Evolutionary conservation across 768 basidiomycete genomes (phyloP), one percentile per base, ranked within the genome.

Genomic region (Boletus reticulatus): DNA sequence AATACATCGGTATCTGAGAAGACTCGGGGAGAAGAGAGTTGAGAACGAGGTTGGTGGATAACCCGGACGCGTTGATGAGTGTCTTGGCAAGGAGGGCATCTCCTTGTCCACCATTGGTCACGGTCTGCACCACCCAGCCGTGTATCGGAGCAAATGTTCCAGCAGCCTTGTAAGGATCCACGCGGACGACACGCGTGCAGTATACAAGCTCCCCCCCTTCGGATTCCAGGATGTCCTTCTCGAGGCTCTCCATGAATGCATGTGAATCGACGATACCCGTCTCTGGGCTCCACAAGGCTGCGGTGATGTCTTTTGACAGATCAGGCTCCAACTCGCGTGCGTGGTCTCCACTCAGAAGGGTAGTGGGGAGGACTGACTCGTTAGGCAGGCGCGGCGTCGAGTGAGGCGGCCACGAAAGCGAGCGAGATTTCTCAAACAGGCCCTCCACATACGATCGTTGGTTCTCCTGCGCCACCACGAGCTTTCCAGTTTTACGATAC

Each of bases 251-350:
- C 84, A 98, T 92, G 50, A 95, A 74, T 5, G 83, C 68, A 75
- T 96, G 92, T 0, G 92, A 90, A 70, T 95, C 89, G 0, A 98
- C 72, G 57, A 98, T 95, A 3, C 97, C 97, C 1, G 94, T 95
- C 64, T 86, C 84, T 10, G 90, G 88, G 52, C 87, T 90, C 80
- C 85, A 87, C 29, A 99, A 70, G 3, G 94, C 93, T 10, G 78
- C 79, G 0, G 76, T 74, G 52, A 98, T 90, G 43, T 85, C 76
- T 9, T 68, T 60, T 0, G 88, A 85, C n/a, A 99, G 74, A 63
- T 89, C 83, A 0, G 96, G 96, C 71, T 97, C 94, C 62, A 95
- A 72, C 50, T 81, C 78, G 49, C 81, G 80, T 4, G 88, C 88
- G 65, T 87, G 78, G 13, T 82, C 78, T 9, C 85, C 85, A 14